These are phyloP conservation scores for Raphanus hybrid DNA, from an alignment of 441 rosid genomes.

Conservation along the genomic window DNA sequence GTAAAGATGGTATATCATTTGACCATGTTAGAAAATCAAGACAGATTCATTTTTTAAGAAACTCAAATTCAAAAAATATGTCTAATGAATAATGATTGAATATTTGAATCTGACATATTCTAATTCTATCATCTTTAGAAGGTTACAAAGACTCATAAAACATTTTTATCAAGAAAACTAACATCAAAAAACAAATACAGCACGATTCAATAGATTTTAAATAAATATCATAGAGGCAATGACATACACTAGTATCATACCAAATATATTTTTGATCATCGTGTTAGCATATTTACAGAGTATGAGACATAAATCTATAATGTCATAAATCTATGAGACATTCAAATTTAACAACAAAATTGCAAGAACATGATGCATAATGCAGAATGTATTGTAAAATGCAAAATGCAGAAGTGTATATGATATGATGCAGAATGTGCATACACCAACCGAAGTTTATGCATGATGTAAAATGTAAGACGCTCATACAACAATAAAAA, in stretches of 20 bases:
- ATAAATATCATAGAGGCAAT: neutral
- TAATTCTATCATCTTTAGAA: neutral
- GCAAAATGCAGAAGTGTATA: neutral
- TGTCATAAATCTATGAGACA: neutral
- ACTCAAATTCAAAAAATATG: neutral
- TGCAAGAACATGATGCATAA: neutral
- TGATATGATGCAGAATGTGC: neutral
- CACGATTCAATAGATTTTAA: neutral
- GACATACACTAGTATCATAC: neutral
- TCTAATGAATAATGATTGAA: neutral
- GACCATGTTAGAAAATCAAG: neutral
- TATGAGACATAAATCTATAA: neutral
- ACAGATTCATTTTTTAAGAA: neutral
- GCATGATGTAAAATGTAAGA: neutral
- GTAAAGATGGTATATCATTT: neutral
- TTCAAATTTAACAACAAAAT: neutral
- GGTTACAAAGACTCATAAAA: neutral
- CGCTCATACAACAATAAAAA: neutral
- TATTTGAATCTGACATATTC: neutral
- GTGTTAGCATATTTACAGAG: neutral
- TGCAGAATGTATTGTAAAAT: neutral
- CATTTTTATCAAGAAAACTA: too few species aligned
- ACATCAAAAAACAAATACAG: neutral
- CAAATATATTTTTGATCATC: neutral
- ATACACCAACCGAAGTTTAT: neutral